Evolutionary conservation across 371 early-diverging fungal species (phyloP), one percentile per base, ranked within the genome.

Genomic region (Batrachochytrium dendrobatidis): DNA sequence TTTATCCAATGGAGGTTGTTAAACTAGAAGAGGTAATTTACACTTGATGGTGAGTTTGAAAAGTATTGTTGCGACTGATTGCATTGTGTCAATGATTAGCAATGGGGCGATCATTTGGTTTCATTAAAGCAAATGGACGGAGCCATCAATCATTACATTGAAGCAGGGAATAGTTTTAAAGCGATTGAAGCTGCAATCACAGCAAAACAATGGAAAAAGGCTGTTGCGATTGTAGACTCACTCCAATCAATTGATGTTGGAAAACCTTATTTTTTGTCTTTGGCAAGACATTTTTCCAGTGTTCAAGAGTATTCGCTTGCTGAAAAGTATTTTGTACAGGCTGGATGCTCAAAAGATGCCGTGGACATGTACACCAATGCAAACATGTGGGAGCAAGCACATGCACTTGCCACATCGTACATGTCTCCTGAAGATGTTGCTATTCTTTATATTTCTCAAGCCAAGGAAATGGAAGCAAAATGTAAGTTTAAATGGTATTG

Each of bases 121-220:
- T 55, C 74, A 1, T 67, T 66, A 30, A 75, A 76, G 55, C 82
- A 80, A 48, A 72, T 73, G 65, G 82, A 82, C 29, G 77, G 75
- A 0, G 80, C 82, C 22, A 77, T 82, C 54, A 77, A 77, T 56
- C 82, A 82, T 49, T 82, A 77, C 61, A 78, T 82, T 33, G 82
- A 80, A 49, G 78, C 79, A 6, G 77, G 75, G 15, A 62, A 72
- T 44, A 67, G 71, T 10, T 55, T 75, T 51, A 78, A 79, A 53
- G 82, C 81, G 1, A 53, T 78, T 17, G 77, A 78, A 45, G 67
- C 74, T 0, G 75, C 79, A 2, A 68, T 78, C 20, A 54, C 67
- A 24, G 71, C 78, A 3, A 77, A 76, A 52, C 75, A 77, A 71
- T 82, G 82, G 82, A 78, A 74, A 50, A 80, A 79, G 53, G 82